Evolutionary conservation across 352 stramenopile species (phyloP).

Genomic region (Pythium sukuiense): DNA sequence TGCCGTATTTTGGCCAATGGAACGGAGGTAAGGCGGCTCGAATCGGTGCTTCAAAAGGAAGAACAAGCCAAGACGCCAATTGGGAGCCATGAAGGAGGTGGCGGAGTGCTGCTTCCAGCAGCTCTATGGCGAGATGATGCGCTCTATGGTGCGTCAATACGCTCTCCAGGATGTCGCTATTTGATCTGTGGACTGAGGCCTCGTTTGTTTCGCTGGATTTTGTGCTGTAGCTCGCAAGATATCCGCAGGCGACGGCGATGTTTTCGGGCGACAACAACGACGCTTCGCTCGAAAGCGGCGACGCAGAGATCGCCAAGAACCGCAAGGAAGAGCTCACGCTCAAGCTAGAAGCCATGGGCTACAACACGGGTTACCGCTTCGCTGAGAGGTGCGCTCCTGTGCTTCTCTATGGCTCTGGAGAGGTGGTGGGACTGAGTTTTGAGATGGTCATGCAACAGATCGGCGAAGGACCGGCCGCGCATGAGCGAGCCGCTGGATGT

Average conservation of each 20-base stretch:
- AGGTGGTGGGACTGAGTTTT: no score
- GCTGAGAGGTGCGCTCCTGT: slow-evolving; percentile 49
- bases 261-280: slow-evolving; percentile 23
- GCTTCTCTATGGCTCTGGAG: background rate
- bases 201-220: background rate
- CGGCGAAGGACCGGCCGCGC: slow-evolving; percentile 67
- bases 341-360: slow-evolving; percentile 85
- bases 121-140: slow-evolving; percentile 85
- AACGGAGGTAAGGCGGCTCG: background rate
- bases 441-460: slow-evolving; percentile 21
- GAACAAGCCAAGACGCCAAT: background rate
- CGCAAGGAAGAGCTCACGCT: slow-evolving; percentile 77
- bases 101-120: slow-evolving; percentile 87
- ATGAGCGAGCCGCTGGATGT: slow-evolving; percentile 92
- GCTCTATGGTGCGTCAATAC: slow-evolving; percentile 64
- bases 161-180: background rate
- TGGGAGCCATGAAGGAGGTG: slow-evolving; percentile 72
- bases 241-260: slow-evolving; percentile 42
- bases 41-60: slow-evolving; percentile 9
- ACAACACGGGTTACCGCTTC: slow-evolving; percentile 86
- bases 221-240: slow-evolving; percentile 57
- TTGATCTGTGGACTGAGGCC: background rate
- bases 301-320: slow-evolving; percentile 50
- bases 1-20: slow-evolving; percentile 7
- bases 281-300: slow-evolving; percentile 31